These are phyloP conservation scores for Cenchrus purpureus DNA, from an alignment of 176 grass and related monocot species.

Conservation along the genomic window DNA sequence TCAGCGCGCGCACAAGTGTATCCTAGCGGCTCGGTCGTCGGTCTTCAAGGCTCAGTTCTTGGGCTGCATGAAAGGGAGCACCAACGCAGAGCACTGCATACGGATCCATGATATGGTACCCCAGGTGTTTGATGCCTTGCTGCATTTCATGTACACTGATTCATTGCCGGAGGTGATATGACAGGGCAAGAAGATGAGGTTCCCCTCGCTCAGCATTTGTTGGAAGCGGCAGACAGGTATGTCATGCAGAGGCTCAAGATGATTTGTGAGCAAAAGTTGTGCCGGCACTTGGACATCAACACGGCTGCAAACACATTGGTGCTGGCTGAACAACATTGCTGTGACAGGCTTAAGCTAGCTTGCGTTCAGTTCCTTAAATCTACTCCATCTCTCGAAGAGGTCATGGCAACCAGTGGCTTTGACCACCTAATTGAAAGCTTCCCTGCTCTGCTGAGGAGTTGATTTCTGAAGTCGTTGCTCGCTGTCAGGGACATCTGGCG, in stretches of 20 bases:
- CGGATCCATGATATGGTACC: neutral
- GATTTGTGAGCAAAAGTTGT: conserved; percentile 17
- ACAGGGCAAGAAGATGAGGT: too few species aligned
- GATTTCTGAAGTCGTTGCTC: too few species aligned
- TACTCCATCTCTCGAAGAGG: neutral
- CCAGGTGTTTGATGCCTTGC: neutral
- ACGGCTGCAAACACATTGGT: neutral
- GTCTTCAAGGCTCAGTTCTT: too few species aligned
- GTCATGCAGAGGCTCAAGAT: conserved; percentile 41
- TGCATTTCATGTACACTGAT: conserved; percentile 3
- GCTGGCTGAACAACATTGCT: neutral
- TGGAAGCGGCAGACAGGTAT: conserved; percentile 41
- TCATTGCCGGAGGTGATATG: neutral
- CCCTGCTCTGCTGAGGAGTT: too few species aligned
- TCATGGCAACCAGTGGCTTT: neutral
- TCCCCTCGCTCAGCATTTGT: conserved; percentile 25
- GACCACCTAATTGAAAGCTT: too few species aligned
- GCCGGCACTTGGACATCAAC: neutral
- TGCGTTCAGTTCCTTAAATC: conserved; percentile 36
- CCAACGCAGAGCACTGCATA: neutral
- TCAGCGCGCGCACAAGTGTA: too few species aligned
- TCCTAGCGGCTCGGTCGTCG: too few species aligned
- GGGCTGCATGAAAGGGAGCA: too few species aligned
- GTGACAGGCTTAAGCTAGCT: neutral
- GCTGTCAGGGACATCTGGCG: conserved; percentile 39